Base-by-base conservation (phyloP, 805 yeast species). In the Candida taoyuanica region DNA sequence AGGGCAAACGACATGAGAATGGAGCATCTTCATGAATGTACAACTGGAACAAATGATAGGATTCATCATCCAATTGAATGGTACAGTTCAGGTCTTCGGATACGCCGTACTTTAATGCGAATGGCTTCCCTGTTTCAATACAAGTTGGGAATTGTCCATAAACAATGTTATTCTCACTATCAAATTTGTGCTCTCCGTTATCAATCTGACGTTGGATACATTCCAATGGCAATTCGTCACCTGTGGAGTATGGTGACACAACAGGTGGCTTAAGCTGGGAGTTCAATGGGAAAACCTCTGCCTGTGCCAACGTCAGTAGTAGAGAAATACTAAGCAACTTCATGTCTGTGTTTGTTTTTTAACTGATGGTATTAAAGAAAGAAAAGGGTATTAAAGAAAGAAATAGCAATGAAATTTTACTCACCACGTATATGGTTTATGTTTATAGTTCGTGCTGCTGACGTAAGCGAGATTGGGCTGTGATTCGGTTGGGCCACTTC, bases 11-110 rank as follows among this genome's bases (percentile, higher is more conserved):
- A 57, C 93, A 84, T 33, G 83, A 71, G 53, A 78, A 76, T 20
- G 93, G 93, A 7, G 73, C 78, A 55, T 84, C 93, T 54, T 83
- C 82, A 57, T 84, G 93, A 30, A 84, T 64, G 55, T 83, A 83
- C 33, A 83, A 64, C 61, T 84, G 91, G 58, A 84, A 80, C 42
- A 83, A 56, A 53, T 84, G 93, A 54, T 73, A 84, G 29, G 76
- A 51, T 47, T 78, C 81, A 56, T 84, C 91, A 12, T 73, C 67
- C 34, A 84, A 68, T 5, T 61, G 60, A 18, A 84, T 62, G 3
- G 89, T 76, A 54, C 93, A 84, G 47, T 71, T 71, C 36, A 73
- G 39, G 39, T 72, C 73, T 45, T 71, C 76, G 18, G 58, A 56
- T 3, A 59, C 58, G 2, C 76, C 77, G 53, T 74, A 84, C 15